A percentile compares a stretch with the other conserved stretches of the same genome.
Conservation (phyloP, 352 stramenopile species). For the Plasmopara muralis region DNA sequence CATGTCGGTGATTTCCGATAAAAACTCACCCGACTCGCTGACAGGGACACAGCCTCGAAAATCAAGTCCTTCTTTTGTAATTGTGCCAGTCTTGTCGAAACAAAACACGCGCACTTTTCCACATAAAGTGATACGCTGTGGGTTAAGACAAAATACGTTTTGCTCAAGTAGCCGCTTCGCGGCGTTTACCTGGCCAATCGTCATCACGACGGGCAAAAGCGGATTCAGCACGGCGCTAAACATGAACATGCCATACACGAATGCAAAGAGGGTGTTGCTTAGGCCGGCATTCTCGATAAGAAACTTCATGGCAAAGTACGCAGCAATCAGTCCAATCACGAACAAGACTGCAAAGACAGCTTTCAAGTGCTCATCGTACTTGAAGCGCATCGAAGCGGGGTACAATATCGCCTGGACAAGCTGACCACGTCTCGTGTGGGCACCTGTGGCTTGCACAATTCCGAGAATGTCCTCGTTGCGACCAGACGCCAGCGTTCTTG, state of each 20-base stretch:
- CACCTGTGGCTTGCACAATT: conserved; percentile 75
- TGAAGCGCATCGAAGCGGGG: conserved; percentile 82
- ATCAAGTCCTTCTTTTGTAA: conserved; percentile 87
- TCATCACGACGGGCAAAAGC: conserved; percentile 86
- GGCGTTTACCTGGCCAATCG: conserved; percentile 80
- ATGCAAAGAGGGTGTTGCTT: conserved; percentile 62
- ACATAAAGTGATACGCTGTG: conserved; percentile 55
- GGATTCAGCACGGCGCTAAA: conserved; percentile 73
- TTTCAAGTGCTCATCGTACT: conserved; percentile 89
- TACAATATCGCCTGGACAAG: conserved; percentile 84
- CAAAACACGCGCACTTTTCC: conserved; percentile 51
- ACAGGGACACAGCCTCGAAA: conserved; percentile 67
- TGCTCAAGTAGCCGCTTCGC: conserved; percentile 67
- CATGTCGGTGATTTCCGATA: conserved; percentile 52
- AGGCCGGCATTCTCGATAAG: conserved; percentile 58
- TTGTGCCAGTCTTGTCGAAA: conserved; percentile 91
- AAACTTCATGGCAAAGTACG: conserved; percentile 71
- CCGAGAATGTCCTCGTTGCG: conserved; percentile 60
- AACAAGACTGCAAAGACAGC: conserved; percentile 78
- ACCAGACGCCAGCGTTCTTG: conserved; percentile 59
- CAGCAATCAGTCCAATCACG: conserved; percentile 61
- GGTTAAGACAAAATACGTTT: conserved; percentile 79
- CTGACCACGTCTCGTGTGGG: conserved; percentile 80
- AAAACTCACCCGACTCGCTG: conserved; percentile 31
- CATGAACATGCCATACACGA: conserved; percentile 79